A percentile compares a stretch with the other conserved stretches of the same genome.
phyloP scores from a whole-genome alignment of 768 basidiomycete genomes.

The Pleurotus pulmonarius region DNA sequence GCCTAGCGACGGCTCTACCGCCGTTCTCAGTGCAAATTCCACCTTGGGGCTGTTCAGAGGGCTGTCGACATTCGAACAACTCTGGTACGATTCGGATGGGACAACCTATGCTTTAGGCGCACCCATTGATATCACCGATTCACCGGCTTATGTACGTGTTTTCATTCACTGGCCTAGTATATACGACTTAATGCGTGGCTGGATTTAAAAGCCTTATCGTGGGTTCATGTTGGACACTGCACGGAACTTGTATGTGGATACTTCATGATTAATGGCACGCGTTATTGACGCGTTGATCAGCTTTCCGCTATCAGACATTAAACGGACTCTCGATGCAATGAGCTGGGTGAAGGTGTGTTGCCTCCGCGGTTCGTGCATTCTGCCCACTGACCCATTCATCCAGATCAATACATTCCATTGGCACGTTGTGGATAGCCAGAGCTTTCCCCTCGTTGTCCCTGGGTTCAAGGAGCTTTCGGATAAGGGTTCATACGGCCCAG shows the following conservation, averaged over 20 bases:
- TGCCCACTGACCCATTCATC: neutral
- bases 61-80: slow-evolving; percentile 70
- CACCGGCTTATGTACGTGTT: slow-evolving; percentile 58
- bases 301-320: slow-evolving; percentile 61
- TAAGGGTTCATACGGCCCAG: slow-evolving; percentile 64
- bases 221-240: slow-evolving; percentile 82
- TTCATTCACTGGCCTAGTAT: neutral
- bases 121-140: slow-evolving; percentile 56
- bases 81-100: slow-evolving; percentile 54
- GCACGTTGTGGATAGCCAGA: slow-evolving; percentile 82
- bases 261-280: neutral
- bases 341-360: slow-evolving; percentile 58
- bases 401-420: slow-evolving; percentile 79
- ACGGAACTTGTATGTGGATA: slow-evolving; percentile 57
- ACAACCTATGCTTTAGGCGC: slow-evolving; percentile 50
- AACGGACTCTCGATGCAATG: slow-evolving; percentile 73
- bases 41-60: slow-evolving; percentile 69
- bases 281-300: slow-evolving; percentile 23
- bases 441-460: slow-evolving; percentile 68
- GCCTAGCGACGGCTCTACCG: slow-evolving; percentile 49
- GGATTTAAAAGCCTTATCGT: slow-evolving; percentile 55
- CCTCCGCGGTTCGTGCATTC: slow-evolving; percentile 23
- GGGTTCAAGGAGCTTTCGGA: slow-evolving; percentile 55
- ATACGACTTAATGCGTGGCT: neutral
- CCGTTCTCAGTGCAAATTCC: slow-evolving; percentile 54